A percentile compares a stretch with the other conserved stretches of the same genome.
These are phyloP conservation scores for Talaromyces sp. DNA, from an alignment of 2,329 filamentous ascomycete species.

Conservation along the genomic window DNA sequence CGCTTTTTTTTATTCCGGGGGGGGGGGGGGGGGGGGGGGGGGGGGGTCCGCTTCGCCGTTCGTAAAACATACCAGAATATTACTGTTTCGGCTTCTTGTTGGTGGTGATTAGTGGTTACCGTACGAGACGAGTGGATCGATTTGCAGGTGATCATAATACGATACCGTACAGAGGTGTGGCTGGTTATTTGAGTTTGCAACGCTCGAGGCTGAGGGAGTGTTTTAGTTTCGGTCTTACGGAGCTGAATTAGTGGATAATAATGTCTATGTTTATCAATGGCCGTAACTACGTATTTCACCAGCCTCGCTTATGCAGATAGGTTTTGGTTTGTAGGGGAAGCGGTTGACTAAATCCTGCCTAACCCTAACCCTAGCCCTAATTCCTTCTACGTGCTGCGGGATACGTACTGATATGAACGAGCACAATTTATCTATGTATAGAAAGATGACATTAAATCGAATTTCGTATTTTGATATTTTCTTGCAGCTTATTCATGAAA, in stretches of 20 bases:
- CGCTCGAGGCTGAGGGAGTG: neutral
- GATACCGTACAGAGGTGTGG: neutral
- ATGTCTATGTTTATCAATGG: neutral
- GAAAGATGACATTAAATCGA: neutral
- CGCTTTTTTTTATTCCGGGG: too few relatives aligned
- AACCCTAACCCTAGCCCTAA: neutral
- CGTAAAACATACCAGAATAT: too few relatives aligned
- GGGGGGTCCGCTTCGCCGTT: neutral
- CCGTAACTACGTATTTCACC: neutral
- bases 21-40: too few relatives aligned
- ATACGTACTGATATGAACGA: neutral
- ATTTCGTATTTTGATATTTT: neutral
- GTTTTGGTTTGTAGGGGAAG: neutral
- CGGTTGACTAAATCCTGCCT: neutral
- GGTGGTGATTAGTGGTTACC: neutral
- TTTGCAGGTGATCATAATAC: neutral
- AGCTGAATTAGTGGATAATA: neutral
- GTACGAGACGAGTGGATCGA: neutral
- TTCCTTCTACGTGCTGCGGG: neutral
- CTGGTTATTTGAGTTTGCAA: neutral
- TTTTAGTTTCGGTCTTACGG: neutral
- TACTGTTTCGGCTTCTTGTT: neutral
- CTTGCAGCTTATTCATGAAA: neutral
- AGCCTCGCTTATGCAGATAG: neutral
- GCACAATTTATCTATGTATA: neutral